phyloP scores from a whole-genome alignment of 2,329 filamentous ascomycete species.

The Nemania serpens region DNA sequence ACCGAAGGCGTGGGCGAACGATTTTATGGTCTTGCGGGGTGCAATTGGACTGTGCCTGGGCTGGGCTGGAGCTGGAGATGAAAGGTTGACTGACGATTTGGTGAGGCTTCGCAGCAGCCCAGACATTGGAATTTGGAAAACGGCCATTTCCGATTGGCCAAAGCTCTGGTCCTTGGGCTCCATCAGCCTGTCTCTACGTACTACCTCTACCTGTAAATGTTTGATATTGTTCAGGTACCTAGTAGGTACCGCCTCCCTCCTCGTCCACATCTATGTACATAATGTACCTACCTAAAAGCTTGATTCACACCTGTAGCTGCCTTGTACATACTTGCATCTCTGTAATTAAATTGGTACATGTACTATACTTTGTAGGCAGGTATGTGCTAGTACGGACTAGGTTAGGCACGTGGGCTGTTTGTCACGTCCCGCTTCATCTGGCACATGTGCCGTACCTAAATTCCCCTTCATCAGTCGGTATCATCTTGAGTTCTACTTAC shows the following conservation, averaged over 20 bases:
- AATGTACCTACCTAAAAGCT: too few species aligned
- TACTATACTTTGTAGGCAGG: too few species aligned
- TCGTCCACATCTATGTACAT: too few species aligned
- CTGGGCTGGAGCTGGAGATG: not conserved
- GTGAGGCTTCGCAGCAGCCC: conserved; percentile 26
- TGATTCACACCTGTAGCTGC: too few species aligned
- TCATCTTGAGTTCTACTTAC: not conserved
- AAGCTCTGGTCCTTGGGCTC: conserved; percentile 34
- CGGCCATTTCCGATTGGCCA: conserved; percentile 42
- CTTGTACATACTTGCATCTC: too few species aligned
- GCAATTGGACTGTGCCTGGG: conserved; percentile 16
- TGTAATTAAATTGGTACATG: too few species aligned
- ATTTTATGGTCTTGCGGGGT: conserved; percentile 13
- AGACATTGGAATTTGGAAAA: conserved; percentile 32
- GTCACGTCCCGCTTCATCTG: conserved; percentile 10
- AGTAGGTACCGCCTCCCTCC: too few species aligned
- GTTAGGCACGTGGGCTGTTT: not conserved
- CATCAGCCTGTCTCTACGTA: conserved; percentile 7
- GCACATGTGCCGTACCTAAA: conserved; percentile 1
- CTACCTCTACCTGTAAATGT: too few species aligned
- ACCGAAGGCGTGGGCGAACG: conserved; percentile 6
- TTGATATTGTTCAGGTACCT: too few species aligned
- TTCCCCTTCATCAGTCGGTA: not conserved
- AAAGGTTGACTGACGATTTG: conserved; percentile 21
- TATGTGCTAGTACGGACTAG: not conserved